These are phyloP conservation scores for Blastobotrys indianensis DNA, from an alignment of 1,139 yeast species.

Conservation along the genomic window DNA sequence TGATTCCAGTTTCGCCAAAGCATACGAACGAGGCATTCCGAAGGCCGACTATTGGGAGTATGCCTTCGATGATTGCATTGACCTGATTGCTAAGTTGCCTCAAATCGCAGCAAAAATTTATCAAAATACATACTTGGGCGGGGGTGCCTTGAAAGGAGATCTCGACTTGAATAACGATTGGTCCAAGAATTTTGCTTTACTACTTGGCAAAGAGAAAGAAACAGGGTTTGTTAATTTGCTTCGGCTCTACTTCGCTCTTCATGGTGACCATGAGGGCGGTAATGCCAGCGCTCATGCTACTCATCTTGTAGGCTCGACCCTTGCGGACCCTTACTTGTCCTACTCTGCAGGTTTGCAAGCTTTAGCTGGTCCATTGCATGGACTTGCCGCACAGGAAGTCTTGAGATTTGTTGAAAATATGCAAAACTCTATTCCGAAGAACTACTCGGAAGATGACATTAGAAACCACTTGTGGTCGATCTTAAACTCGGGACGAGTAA, in stretches of 20 bases:
- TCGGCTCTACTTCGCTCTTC: slow-evolving; percentile 90
- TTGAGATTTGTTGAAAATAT: slow-evolving; percentile 86
- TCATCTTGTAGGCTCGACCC: slow-evolving; percentile 94
- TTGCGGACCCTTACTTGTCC: slow-evolving; percentile 89
- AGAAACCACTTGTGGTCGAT: slow-evolving; percentile 94
- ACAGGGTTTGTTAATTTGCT: slow-evolving; percentile 80
- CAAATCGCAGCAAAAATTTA: slow-evolving; percentile 90
- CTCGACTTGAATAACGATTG: slow-evolving; percentile 77
- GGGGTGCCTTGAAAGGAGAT: slow-evolving; percentile 58
- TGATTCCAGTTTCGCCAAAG: slow-evolving; percentile 84
- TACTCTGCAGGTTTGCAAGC: slow-evolving; percentile 96
- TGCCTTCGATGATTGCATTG: slow-evolving; percentile 85
- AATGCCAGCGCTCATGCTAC: slow-evolving; percentile 98
- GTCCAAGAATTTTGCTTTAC: slow-evolving; percentile 81
- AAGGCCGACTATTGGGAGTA: slow-evolving; percentile 89
- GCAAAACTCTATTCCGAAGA: slow-evolving; percentile 68
- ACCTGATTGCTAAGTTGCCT: slow-evolving; percentile 87
- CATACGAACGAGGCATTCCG: slow-evolving; percentile 83
- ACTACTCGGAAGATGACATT: slow-evolving; percentile 67
- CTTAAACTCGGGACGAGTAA: slow-evolving; percentile 88
- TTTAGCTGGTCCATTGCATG: slow-evolving; percentile 97
- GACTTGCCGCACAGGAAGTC: slow-evolving; percentile 98
- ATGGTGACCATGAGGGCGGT: slow-evolving; percentile 99
- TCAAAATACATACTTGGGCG: slow-evolving; percentile 84
- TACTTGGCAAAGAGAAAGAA: slow-evolving; percentile 79